phyloP scores from a whole-genome alignment of 768 basidiomycete species.

The Flagelloscypha sp. region DNA sequence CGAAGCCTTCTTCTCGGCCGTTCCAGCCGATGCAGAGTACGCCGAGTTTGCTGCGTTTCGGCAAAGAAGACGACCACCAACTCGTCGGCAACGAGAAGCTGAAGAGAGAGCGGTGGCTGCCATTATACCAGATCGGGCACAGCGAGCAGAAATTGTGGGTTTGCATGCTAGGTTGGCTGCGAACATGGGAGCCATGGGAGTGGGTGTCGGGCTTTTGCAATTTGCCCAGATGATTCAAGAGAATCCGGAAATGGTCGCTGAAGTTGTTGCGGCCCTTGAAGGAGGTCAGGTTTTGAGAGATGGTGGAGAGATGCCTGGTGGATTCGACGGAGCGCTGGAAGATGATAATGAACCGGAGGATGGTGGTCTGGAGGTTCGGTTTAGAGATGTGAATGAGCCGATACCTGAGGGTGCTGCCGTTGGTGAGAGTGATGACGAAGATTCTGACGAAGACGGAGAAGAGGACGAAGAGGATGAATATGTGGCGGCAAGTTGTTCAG shows the following conservation, averaged over 20 bases:
- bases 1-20: constrained; percentile 61
- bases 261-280: constrained; percentile 30
- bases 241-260: constrained; percentile 49
- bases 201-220: constrained; percentile 60
- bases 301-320: constrained; percentile 31
- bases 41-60: constrained; percentile 21
- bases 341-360: constrained; percentile 11
- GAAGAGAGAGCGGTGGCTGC: constrained; percentile 48
- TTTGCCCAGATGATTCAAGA: constrained; percentile 50
- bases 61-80: constrained; percentile 26
- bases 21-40: constrained; percentile 33
- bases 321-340: constrained; percentile 14
- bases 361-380: constrained; percentile 15
- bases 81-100: constrained; percentile 32
- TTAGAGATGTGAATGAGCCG: not conserved
- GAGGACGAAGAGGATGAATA: constrained; percentile 39
- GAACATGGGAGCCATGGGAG: constrained; percentile 42
- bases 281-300: constrained; percentile 19
- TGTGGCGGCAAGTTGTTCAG: constrained; percentile 34
- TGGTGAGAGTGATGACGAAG: constrained; percentile 14
- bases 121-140: constrained; percentile 48
- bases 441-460: constrained; percentile 30
- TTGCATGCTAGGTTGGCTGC: constrained; percentile 34
- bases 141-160: constrained; percentile 54
- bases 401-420: constrained; percentile 11